Conservation (phyloP, 2,329 filamentous ascomycete genomes). For the Colletotrichum viniferum region DNA sequence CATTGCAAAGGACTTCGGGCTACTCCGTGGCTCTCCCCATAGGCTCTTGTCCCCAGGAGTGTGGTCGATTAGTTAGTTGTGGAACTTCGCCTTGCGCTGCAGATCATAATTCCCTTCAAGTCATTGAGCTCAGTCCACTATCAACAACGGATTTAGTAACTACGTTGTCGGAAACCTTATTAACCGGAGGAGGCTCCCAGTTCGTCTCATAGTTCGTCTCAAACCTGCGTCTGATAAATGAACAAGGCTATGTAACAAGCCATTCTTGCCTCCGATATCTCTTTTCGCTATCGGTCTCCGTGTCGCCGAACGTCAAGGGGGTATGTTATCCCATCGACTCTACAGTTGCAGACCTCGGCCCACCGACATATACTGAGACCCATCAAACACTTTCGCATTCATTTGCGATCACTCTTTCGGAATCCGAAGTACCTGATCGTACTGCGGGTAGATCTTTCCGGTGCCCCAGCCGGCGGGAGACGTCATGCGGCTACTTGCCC, state of each 20-base stretch:
- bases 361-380: accelerated
- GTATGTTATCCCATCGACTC: neutral
- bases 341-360: neutral
- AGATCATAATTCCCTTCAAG: neutral
- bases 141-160: neutral
- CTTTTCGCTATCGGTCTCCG: neutral
- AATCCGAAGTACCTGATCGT: no score
- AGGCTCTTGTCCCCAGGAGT: neutral
- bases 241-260: neutral
- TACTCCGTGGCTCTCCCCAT: neutral
- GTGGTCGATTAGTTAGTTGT: neutral
- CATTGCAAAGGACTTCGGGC: neutral
- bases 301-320: neutral
- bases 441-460: no score
- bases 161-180: neutral
- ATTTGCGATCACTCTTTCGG: no score
- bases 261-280: neutral
- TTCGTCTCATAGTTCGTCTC: neutral
- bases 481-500: no score
- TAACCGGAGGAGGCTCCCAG: neutral
- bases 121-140: neutral
- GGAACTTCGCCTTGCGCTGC: neutral
- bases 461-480: no score
- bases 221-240: neutral
- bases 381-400: neutral